Base-by-base conservation (phyloP, 306 rosid genomes). In the Luffa aegyptiaca region DNA sequence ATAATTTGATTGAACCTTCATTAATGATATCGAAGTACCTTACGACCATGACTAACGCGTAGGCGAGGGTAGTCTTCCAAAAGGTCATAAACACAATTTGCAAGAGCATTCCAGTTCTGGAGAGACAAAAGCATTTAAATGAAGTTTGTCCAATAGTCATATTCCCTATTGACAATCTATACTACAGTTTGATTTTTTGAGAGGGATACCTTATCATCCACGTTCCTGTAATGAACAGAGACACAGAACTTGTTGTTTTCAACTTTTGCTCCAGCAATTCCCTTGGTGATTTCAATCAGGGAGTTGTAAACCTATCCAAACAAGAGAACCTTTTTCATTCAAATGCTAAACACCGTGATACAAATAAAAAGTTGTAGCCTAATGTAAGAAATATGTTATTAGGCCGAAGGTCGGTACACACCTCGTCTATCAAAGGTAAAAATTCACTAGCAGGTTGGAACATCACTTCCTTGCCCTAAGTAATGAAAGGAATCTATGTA, bases 201-300 rank as follows among this genome's bases (percentile, higher is more conserved):
- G 76, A 46, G 10, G 7, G 8, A 6, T 83, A 94, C 98, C 93
- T 90, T 86, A 72, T 91, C 97, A 10, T 92, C 95, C 70, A 94
- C 98, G 3, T 94, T 94, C 80, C 98, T 97, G 86, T 94, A 94
- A 80, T 94, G 98, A 82, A 94, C 97, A 81, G 98, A 92, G 35
- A 90, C 92, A 76, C 98, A 94, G 84, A 94, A 94, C 84, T 91
- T 94, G 71, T 94, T 94, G 81, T 88, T 76, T 86, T 94, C 98
- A 53, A 94, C 90, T 79, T 68, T 92, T 56, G 94, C 89, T 66
- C 98, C 98, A 84, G 82, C 79, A 66, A 94, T 88, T 55, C 90
- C 95, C 82, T 85, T 91, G 10, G 90, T 88, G 55, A 63, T 74
- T 82, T 90, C 97, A 62, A 88, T 79, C 35, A 94, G 95, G 77